Evolutionary conservation across 108 stramenopile species (phyloP).

Genomic region (Skeletonema costatum): DNA sequence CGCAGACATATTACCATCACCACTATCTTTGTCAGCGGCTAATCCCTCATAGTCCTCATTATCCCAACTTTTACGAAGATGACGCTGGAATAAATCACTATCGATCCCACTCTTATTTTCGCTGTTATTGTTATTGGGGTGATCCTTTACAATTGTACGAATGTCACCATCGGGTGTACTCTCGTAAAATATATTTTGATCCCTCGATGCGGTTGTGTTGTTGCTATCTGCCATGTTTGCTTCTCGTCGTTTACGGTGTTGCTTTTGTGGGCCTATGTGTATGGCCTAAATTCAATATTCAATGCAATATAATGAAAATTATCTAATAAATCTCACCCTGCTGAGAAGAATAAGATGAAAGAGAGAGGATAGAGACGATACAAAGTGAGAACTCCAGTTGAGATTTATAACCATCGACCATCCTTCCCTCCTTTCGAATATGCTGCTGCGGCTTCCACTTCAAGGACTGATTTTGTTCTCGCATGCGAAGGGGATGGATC

Average conservation of each 20-base stretch:
- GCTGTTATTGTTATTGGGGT: neutral
- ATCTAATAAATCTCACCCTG: no score
- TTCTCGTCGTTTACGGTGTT: no score
- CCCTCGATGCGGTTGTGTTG: neutral
- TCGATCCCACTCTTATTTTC: neutral
- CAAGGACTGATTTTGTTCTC: conserved; percentile 12
- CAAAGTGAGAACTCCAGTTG: no score
- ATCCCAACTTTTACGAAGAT: conserved; percentile 18
- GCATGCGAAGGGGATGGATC: neutral
- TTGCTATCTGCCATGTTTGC: neutral
- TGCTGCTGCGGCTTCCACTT: conserved; percentile 17
- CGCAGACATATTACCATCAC: neutral
- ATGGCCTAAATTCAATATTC: no score
- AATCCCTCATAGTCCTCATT: neutral
- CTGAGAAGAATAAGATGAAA: no score
- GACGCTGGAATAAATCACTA: neutral
- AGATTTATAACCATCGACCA: no score
- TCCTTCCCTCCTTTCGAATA: no score
- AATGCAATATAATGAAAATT: no score
- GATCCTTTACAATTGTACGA: conserved; percentile 2
- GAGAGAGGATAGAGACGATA: no score
- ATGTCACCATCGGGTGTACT: conserved; percentile 22
- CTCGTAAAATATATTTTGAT: conserved; percentile 8
- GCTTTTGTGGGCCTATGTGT: no score
- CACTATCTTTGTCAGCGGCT: neutral